A percentile compares a stretch with the other conserved stretches of the same genome.
These are phyloP conservation scores for Pythium plurisporium DNA, from an alignment of 352 stramenopile genomes.

Conservation along the genomic window DNA sequence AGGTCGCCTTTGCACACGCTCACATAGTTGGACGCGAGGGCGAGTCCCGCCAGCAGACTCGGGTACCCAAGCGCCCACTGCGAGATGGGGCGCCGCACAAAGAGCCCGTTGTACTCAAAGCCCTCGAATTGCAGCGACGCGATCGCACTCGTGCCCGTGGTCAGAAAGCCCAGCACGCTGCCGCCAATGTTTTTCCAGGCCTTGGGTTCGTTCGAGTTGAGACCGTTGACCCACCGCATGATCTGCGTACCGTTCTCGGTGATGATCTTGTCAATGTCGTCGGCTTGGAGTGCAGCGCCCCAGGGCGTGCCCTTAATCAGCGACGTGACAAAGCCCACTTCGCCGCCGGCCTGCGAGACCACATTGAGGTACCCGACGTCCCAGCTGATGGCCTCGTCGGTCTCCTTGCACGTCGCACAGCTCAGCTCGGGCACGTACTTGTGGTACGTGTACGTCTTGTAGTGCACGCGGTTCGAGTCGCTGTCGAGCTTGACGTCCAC, in stretches of 20 bases:
- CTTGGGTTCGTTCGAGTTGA: conserved; percentile 67
- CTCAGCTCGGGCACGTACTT: conserved; percentile 42
- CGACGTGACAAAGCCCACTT: conserved; percentile 44
- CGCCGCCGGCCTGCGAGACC: conserved; percentile 52
- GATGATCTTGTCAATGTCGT: conserved; percentile 26
- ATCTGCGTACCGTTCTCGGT: conserved; percentile 44
- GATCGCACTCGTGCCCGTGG: conserved; percentile 25
- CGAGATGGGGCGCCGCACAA: conserved; percentile 46
- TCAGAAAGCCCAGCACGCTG: conserved; percentile 44
- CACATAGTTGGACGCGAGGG: conserved; percentile 36
- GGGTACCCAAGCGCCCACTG: conserved; percentile 73
- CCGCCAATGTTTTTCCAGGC: conserved; percentile 57
- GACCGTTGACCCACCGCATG: conserved; percentile 71
- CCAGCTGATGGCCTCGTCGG: conserved; percentile 49
- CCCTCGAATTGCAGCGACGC: conserved; percentile 41
- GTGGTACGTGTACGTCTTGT: conserved; percentile 81
- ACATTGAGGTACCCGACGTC: conserved; percentile 72
- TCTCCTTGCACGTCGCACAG: conserved; percentile 52
- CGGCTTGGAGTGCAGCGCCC: conserved; percentile 20
- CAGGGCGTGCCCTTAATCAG: conserved; percentile 45
- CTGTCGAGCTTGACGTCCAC: conserved; percentile 50
- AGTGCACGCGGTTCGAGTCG: conserved; percentile 52
- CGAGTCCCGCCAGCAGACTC: conserved; percentile 58
- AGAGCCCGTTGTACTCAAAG: conserved; percentile 76
- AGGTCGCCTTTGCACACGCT: conserved; percentile 30